Conservation (phyloP, 306 rosid species). For the Glycine tomentella region DNA sequence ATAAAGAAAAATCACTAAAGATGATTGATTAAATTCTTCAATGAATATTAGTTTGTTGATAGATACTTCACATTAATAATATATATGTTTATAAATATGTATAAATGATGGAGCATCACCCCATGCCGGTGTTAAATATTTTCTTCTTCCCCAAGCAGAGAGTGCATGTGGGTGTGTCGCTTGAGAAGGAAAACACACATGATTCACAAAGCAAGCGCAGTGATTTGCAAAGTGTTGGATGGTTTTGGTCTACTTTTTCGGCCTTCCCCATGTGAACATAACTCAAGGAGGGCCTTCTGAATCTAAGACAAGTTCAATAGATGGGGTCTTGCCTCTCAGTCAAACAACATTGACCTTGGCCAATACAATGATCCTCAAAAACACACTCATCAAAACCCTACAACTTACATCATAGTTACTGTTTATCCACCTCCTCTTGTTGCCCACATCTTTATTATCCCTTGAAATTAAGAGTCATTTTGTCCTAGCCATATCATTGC, state of each 20-base stretch:
- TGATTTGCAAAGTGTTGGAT: slow-evolving; percentile 47
- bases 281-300: background rate
- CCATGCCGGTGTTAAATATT: slow-evolving; percentile 21
- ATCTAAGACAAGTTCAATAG: slow-evolving; percentile 45
- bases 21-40: no score
- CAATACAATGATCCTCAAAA: slow-evolving; percentile 31
- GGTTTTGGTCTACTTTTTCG: slow-evolving; percentile 52
- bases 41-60: no score
- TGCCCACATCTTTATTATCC: background rate
- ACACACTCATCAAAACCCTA: slow-evolving; percentile 36
- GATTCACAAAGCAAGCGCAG: background rate
- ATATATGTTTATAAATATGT: no score
- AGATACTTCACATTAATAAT: no score
- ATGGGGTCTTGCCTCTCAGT: slow-evolving; percentile 53
- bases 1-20: no score
- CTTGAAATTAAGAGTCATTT: no score
- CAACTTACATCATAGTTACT: slow-evolving; percentile 38
- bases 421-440: slow-evolving; percentile 38
- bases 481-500: no score
- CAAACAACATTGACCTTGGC: slow-evolving; percentile 53
- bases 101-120: no score
- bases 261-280: slow-evolving; percentile 60
- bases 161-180: slow-evolving; percentile 70
- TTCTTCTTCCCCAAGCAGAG: slow-evolving; percentile 31
- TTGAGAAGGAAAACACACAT: slow-evolving; percentile 52